Conservation (phyloP, 495 filamentous ascomycete genomes). For the Glarea lozoyensis region DNA sequence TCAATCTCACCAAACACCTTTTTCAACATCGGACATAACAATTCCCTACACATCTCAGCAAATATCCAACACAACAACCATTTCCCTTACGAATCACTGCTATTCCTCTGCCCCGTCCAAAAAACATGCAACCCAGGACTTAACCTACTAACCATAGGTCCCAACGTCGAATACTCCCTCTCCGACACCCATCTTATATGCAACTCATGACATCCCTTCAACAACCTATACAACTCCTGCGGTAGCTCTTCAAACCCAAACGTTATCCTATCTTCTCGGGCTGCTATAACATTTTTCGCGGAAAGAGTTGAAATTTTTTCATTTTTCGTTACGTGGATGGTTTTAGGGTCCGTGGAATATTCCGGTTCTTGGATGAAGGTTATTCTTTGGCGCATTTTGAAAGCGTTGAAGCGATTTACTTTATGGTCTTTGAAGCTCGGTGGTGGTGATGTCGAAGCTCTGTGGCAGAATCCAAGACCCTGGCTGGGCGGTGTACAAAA, state of each 20-base stretch:
- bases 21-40: slow-evolving; percentile 53
- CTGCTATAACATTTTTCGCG: slow-evolving; percentile 46
- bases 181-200: slow-evolving; percentile 72
- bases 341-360: slow-evolving; percentile 50
- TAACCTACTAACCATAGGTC: slow-evolving; percentile 66
- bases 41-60: slow-evolving; percentile 6
- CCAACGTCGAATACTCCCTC: slow-evolving; percentile 41
- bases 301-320: slow-evolving; percentile 38
- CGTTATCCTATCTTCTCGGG: slow-evolving; percentile 74
- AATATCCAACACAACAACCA: not conserved
- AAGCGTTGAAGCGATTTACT: not conserved
- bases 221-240: slow-evolving; percentile 49
- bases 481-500: slow-evolving; percentile 2
- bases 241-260: slow-evolving; percentile 67
- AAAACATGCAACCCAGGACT: slow-evolving; percentile 79
- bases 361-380: slow-evolving; percentile 65
- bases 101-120: slow-evolving; percentile 46
- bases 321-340: slow-evolving; percentile 40
- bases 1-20: slow-evolving; percentile 51
- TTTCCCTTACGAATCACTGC: slow-evolving; percentile 27
- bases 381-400: slow-evolving; percentile 72
- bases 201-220: slow-evolving; percentile 62
- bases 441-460: not conserved
- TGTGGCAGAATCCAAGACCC: slow-evolving; percentile 10
- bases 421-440: not conserved